Evolutionary conservation across 2,329 filamentous ascomycete species (phyloP), one percentile per base, ranked within the genome.

Genomic region (Diaporthe vaccinii): DNA sequence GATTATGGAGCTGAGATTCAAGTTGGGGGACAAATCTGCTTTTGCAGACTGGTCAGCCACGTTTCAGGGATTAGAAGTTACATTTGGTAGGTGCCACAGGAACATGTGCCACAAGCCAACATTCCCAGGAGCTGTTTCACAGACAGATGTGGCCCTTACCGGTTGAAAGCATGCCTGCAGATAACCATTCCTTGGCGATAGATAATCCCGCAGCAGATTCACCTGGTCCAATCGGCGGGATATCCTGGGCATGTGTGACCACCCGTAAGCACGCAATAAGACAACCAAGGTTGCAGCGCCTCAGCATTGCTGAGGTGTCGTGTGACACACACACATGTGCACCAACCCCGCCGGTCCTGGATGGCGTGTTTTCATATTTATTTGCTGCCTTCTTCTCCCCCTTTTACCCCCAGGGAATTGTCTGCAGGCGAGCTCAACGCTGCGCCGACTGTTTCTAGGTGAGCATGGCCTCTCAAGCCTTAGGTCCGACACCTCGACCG

Each of bases 151-250:
- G 28, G 17, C 31, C 34, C n/a, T 55, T 31, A 41, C 31, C 49
- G 34, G 46, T 69, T 55, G n/a, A 8, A 55, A 25, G 7, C n/a
- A 39, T 41, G 49, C 22, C 49, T 69, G 65, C 49, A 55, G 49
- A 55, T 41, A 65, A 65, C 61, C 41, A 17, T 22, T 69, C n/a
- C 65, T 69, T 69, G 65, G 65, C 65, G 65, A 12, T 8, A 69
- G 65, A 68, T 69, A 28, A 69, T 41, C 65, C 49, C 6, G 49
- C 31, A 39, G 65, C 49, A 28, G 9, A 22, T n/a, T 20, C 22
- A 20, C 31, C 22, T 53, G 22, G 46, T 25, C 65, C 65, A 69
- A 69, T 69, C 46, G 49, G 65, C n/a, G 49, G 10, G 20, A 49
- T 2, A 20, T n/a, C 41, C 44, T 22, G 15, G 8, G 46, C 7